Percentiles rank a stretch among this genome's conserved stretches.
Conservation (phyloP, 2,329 filamentous ascomycete species). For the Aspergillus sp. region DNA sequence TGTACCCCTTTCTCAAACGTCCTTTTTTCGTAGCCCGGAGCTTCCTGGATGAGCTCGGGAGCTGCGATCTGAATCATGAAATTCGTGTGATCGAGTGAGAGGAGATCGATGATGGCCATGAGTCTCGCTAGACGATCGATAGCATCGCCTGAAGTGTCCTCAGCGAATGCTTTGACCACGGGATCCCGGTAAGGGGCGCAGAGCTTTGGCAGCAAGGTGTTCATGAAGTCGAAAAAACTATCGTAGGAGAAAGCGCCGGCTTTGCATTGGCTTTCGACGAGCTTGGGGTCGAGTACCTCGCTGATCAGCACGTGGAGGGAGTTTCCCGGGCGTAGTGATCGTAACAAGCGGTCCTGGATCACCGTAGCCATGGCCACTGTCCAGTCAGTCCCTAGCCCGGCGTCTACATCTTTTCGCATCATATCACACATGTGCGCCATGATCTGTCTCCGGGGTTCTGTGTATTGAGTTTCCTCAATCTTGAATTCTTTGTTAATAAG, state of each 20-base stretch:
- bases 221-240: slow-evolving; percentile 64
- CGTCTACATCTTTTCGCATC: slow-evolving; percentile 59
- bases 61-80: slow-evolving; percentile 63
- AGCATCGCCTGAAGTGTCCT: slow-evolving; percentile 54
- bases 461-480: slow-evolving; percentile 53
- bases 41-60: slow-evolving; percentile 60
- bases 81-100: slow-evolving; percentile 65
- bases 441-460: slow-evolving; percentile 53
- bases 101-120: slow-evolving; percentile 62
- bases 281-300: slow-evolving; percentile 59
- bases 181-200: slow-evolving; percentile 65
- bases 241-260: slow-evolving; percentile 63
- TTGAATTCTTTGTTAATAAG: slow-evolving; percentile 64
- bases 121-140: slow-evolving; percentile 63
- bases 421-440: slow-evolving; percentile 60
- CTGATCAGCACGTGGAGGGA: slow-evolving; percentile 62
- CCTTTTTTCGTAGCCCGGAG: slow-evolving; percentile 61
- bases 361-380: slow-evolving; percentile 67
- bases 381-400: slow-evolving; percentile 57
- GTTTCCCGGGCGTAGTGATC: slow-evolving; percentile 60
- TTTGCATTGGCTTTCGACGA: slow-evolving; percentile 58
- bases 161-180: slow-evolving; percentile 56
- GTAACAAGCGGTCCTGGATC: slow-evolving; percentile 60
- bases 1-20: slow-evolving; percentile 58
- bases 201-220: slow-evolving; percentile 61